Evolutionary conservation across 1,284 basidiomycete genomes (phyloP).

Genomic region (Inonotus obliquus): DNA sequence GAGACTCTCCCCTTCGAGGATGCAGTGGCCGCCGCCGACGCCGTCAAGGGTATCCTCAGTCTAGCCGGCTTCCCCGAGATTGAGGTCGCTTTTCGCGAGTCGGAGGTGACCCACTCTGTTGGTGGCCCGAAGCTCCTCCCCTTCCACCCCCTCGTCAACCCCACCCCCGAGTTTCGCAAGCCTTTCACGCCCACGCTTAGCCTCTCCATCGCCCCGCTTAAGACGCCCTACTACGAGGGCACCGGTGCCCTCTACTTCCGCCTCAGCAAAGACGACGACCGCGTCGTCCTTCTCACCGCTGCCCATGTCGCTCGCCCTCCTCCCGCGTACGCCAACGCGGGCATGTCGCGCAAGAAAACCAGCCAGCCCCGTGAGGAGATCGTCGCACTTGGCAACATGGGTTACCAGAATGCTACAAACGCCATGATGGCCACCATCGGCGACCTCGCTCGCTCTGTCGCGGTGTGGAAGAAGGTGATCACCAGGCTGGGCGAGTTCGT

Average conservation of each 20-base stretch:
- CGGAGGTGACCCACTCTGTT: slow-evolving; percentile 23
- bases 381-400: slow-evolving; percentile 27
- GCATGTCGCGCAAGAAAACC: slow-evolving; percentile 18
- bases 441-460: slow-evolving; percentile 18
- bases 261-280: slow-evolving; percentile 32
- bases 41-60: slow-evolving; percentile 33
- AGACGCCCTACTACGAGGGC: slow-evolving; percentile 30
- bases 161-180: slow-evolving; percentile 26
- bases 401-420: slow-evolving; percentile 30
- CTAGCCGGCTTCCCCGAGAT: slow-evolving; percentile 30
- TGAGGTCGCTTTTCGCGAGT: slow-evolving; percentile 39
- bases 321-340: not conserved
- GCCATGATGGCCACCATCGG: slow-evolving; percentile 27
- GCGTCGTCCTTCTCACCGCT: slow-evolving; percentile 34
- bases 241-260: slow-evolving; percentile 34
- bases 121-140: slow-evolving; percentile 26
- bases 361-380: slow-evolving; percentile 29
- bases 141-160: slow-evolving; percentile 19
- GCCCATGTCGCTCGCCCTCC: slow-evolving; percentile 32
- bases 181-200: slow-evolving; percentile 29
- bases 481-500: slow-evolving; percentile 15
- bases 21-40: slow-evolving; percentile 33
- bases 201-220: slow-evolving; percentile 29
- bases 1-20: slow-evolving; percentile 30
- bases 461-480: slow-evolving; percentile 15